Evolutionary conservation across 768 basidiomycete genomes (phyloP).

Genomic region (Macrolepiota fuliginosa): DNA sequence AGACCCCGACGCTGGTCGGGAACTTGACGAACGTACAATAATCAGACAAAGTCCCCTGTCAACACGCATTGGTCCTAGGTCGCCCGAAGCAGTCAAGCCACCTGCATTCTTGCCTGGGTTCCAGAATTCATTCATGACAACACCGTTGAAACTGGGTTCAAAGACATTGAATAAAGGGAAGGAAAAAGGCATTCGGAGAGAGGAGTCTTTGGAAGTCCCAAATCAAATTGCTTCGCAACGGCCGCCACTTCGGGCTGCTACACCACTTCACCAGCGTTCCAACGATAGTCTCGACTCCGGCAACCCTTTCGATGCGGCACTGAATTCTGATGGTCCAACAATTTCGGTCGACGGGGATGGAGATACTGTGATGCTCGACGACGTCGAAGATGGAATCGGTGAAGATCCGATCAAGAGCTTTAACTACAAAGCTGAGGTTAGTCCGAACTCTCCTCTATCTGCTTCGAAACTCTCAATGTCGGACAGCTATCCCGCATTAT

Average conservation of each 20-base stretch:
- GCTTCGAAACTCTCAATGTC: neutral
- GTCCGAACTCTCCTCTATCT: constrained; percentile 8
- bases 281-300: neutral
- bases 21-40: constrained; percentile 17
- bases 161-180: constrained; percentile 23
- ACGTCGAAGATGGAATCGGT: constrained; percentile 28
- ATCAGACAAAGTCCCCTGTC: constrained; percentile 7
- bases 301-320: neutral
- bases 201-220: constrained; percentile 13
- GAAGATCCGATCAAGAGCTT: constrained; percentile 35
- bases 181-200: constrained; percentile 15
- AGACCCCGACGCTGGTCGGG: neutral
- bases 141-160: constrained; percentile 31
- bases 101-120: constrained; percentile 46
- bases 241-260: neutral
- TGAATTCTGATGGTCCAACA: neutral
- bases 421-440: constrained; percentile 58
- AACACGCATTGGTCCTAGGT: constrained; percentile 20
- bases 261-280: neutral
- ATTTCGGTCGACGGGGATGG: constrained; percentile 22
- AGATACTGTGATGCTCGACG: constrained; percentile 35
- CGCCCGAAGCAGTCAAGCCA: constrained; percentile 33
- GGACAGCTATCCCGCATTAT: constrained; percentile 57
- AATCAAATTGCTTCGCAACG: neutral
- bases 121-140: constrained; percentile 48